phyloP scores from a whole-genome alignment of 2,329 filamentous ascomycete genomes.

The Epichloe gansuensis region DNA sequence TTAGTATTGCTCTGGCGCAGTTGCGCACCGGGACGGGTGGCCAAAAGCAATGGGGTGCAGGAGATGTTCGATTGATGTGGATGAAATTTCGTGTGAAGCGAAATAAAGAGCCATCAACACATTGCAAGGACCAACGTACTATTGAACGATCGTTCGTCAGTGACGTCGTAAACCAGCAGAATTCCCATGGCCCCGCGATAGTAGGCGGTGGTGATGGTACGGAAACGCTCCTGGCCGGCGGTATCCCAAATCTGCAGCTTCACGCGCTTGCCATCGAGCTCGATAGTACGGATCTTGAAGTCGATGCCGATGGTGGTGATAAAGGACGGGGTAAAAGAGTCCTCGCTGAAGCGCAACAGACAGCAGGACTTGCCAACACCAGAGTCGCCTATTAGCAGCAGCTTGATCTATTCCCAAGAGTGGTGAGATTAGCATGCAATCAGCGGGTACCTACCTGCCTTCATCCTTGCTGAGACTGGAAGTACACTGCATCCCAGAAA shows the following conservation, averaged over 20 bases:
- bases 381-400: slow-evolving; percentile 91
- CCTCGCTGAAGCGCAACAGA: slow-evolving; percentile 89
- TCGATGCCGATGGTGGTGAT: slow-evolving; percentile 99
- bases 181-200: slow-evolving; percentile 98
- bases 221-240: slow-evolving; percentile 93
- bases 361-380: slow-evolving; percentile 97
- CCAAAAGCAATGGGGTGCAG: background rate
- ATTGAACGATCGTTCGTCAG: slow-evolving; percentile 88
- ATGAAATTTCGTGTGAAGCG: background rate
- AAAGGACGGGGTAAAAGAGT: slow-evolving; percentile 94
- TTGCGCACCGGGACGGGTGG: too few species aligned
- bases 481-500: background rate
- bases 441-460: background rate
- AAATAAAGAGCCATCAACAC: background rate
- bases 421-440: slow-evolving; percentile 4
- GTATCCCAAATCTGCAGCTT: slow-evolving; percentile 99
- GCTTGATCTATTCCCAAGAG: slow-evolving; percentile 60
- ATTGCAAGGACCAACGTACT: slow-evolving; percentile 43
- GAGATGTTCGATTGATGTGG: background rate
- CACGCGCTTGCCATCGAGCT: slow-evolving; percentile 95
- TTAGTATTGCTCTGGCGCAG: background rate
- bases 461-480: background rate
- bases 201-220: slow-evolving; percentile 97
- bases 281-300: slow-evolving; percentile 99
- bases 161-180: slow-evolving; percentile 94